These are phyloP conservation scores for Rhizopus delemar DNA, from an alignment of 371 early-diverging fungal species.

Conservation along the genomic window DNA sequence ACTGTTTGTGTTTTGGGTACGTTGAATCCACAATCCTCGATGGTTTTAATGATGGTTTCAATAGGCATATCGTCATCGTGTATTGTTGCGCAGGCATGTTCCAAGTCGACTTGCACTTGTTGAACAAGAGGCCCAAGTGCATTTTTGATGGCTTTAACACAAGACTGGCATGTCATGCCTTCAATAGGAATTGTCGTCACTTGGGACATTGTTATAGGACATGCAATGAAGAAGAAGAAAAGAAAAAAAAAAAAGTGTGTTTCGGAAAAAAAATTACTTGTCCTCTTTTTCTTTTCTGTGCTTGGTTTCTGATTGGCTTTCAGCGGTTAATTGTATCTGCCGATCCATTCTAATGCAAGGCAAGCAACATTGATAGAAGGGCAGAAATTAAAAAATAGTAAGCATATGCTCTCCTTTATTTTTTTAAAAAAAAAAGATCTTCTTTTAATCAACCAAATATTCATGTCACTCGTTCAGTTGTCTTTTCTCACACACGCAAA, in stretches of 20 bases:
- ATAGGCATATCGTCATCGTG: conserved; percentile 1
- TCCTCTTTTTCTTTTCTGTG: neutral
- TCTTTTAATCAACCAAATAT: neutral
- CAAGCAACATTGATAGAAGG: no score
- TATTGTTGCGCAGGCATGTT: conserved; percentile 50
- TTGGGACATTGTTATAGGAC: neutral
- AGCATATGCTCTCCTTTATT: no score
- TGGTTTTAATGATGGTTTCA: conserved; percentile 33
- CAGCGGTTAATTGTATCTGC: no score
- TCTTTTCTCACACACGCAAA: conserved; percentile 19
- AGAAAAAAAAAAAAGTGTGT: neutral
- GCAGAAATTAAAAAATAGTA: no score
- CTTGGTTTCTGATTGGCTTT: no score
- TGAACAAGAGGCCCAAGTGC: conserved; percentile 27
- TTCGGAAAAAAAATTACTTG: neutral
- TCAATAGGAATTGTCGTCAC: conserved; percentile 34
- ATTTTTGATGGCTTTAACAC: conserved; percentile 66
- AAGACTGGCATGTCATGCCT: conserved; percentile 82
- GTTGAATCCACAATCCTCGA: conserved; percentile 46
- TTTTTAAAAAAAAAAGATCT: neutral
- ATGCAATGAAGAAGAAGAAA: neutral
- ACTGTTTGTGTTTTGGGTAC: conserved; percentile 17
- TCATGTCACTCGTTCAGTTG: no score
- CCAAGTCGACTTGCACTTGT: conserved; percentile 46
- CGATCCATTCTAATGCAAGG: no score